A percentile compares a stretch with the other conserved stretches of the same genome.
Evolutionary conservation across 768 basidiomycete species (phyloP).

Genomic region (Psilocybe sp.): DNA sequence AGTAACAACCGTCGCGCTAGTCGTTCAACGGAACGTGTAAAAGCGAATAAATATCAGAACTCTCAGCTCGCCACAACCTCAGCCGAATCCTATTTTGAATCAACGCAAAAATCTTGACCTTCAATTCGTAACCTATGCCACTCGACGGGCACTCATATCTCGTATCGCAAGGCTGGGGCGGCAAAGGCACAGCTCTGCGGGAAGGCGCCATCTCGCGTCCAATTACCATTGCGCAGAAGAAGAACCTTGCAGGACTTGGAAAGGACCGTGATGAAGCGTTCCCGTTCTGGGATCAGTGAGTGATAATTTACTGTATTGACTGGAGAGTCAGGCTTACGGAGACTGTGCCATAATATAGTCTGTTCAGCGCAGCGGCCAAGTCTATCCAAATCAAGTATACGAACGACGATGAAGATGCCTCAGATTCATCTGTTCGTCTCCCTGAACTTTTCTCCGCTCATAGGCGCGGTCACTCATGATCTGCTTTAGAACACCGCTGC

Average conservation of each 20-base stretch:
- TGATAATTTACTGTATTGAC: slow-evolving; percentile 12
- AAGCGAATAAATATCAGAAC: no score
- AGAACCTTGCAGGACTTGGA: slow-evolving; percentile 80
- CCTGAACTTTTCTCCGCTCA: not conserved
- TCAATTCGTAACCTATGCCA: slow-evolving; percentile 42
- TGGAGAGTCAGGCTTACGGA: not conserved
- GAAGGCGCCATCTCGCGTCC: slow-evolving; percentile 77
- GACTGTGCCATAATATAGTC: slow-evolving; percentile 34
- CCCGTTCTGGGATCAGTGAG: slow-evolving; percentile 98
- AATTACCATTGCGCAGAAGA: slow-evolving; percentile 79
- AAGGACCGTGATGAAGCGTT: slow-evolving; percentile 94
- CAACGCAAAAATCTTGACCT: not conserved
- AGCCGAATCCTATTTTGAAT: not conserved
- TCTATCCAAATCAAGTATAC: slow-evolving; percentile 73
- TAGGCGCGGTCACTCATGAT: not conserved
- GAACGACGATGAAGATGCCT: slow-evolving; percentile 47
- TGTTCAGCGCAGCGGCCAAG: slow-evolving; percentile 81
- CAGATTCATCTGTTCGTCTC: slow-evolving; percentile 15
- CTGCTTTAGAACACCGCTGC: slow-evolving; percentile 10
- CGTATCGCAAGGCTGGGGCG: slow-evolving; percentile 83
- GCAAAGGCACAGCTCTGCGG: slow-evolving; percentile 82
- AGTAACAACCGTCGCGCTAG: no score
- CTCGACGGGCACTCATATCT: slow-evolving; percentile 72
- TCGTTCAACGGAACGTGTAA: no score
- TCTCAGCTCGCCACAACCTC: not conserved